These are phyloP conservation scores for Diaporthe helianthi DNA, from an alignment of 2,329 filamentous ascomycete genomes.

Conservation along the genomic window DNA sequence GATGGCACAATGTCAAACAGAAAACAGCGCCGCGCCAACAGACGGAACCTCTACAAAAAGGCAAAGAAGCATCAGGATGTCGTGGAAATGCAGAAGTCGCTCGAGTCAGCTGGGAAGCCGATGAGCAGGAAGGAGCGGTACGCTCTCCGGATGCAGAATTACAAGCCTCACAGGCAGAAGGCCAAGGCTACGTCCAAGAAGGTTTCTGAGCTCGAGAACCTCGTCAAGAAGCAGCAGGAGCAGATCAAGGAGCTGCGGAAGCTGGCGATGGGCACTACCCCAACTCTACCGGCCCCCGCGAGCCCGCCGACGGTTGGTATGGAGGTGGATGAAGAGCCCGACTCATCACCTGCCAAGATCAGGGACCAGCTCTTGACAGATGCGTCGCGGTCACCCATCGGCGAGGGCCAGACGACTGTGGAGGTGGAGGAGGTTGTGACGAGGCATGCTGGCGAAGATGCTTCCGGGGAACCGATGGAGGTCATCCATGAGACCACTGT, in stretches of 20 bases:
- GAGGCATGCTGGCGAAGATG: constrained; percentile 1
- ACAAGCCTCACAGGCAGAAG: constrained; percentile 25
- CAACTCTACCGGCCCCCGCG: constrained; percentile 6
- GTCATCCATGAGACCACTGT: constrained; percentile 20
- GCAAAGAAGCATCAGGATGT: constrained; percentile 1
- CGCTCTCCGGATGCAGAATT: constrained; percentile 10
- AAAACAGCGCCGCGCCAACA: constrained; percentile 17
- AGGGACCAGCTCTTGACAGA: constrained; percentile 27
- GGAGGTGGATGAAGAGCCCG: neutral
- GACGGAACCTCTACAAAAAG: constrained; percentile 24
- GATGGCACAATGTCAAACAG: constrained; percentile 9
- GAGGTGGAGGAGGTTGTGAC: constrained; percentile 13
- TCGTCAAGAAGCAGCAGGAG: constrained; percentile 29
- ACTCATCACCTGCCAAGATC: constrained; percentile 31
- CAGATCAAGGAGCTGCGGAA: constrained; percentile 26
- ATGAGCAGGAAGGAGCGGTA: constrained; percentile 14
- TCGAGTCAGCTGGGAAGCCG: constrained; percentile 16
- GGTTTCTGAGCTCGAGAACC: constrained; percentile 25
- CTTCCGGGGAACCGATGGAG: constrained; percentile 20
- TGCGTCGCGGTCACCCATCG: neutral
- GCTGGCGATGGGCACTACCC: constrained; percentile 3
- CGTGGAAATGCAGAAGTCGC: constrained; percentile 8
- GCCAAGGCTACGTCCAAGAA: neutral
- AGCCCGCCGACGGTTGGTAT: neutral
- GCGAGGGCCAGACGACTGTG: neutral